Percentiles rank a stretch among this genome's conserved stretches.
phyloP scores from a whole-genome alignment of 345 rosid genomes.

The Gossypium turneri region DNA sequence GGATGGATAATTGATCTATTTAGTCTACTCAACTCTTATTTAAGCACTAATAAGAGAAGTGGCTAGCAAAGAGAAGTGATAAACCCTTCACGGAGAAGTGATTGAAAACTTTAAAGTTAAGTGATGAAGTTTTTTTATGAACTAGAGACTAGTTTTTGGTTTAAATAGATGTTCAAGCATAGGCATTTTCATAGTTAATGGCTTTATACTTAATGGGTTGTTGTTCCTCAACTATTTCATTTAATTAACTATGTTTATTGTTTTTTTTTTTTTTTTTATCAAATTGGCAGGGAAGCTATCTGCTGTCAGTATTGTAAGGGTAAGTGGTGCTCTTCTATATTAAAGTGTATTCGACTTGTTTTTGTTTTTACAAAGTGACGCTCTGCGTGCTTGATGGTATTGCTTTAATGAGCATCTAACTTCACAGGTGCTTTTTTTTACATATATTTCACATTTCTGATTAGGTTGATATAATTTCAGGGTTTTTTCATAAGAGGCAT shows the following conservation, averaged over 20 bases:
- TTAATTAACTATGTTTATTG: background rate
- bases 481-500: constrained; percentile 78
- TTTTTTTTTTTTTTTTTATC: background rate
- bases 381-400: background rate
- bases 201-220: background rate
- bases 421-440: background rate
- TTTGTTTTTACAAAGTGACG: background rate
- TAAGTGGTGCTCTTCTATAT: constrained; percentile 34
- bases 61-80: background rate
- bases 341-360: background rate
- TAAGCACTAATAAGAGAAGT: background rate
- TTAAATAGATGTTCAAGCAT: background rate
- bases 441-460: background rate
- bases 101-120: background rate
- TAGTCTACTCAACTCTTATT: background rate
- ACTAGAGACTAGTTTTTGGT: background rate
- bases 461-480: constrained; percentile 41
- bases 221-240: background rate
- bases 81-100: background rate
- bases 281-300: constrained; percentile 76
- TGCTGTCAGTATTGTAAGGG: constrained; percentile 81
- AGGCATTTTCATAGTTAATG: background rate
- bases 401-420: background rate
- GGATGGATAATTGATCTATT: background rate
- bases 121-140: background rate